phyloP scores from a whole-genome alignment of 2,329 filamentous ascomycete species.

The Anthostomella pinea region DNA sequence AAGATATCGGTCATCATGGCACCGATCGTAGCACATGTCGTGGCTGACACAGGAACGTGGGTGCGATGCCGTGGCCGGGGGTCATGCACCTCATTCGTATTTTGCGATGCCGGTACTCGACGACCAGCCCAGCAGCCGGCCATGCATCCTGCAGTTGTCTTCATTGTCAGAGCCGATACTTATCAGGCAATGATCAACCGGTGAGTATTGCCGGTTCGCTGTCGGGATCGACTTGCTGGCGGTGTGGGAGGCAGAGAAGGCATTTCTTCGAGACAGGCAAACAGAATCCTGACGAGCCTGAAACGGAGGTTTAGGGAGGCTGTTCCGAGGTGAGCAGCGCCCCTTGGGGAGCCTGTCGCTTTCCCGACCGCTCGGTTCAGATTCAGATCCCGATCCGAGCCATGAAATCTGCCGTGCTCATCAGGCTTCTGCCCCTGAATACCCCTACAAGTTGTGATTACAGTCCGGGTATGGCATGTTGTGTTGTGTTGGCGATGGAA shows the following conservation, averaged over 20 bases:
- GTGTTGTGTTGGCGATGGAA: too few species aligned
- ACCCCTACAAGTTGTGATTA: too few species aligned
- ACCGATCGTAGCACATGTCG: neutral
- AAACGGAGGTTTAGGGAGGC: too few species aligned
- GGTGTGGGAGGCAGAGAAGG: neutral
- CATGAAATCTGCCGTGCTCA: neutral
- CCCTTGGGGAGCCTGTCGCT: neutral
- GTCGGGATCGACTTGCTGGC: neutral
- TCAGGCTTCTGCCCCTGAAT: too few species aligned
- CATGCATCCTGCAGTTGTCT: too few species aligned
- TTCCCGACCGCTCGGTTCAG: constrained; percentile 8
- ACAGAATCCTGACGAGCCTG: constrained; percentile 1
- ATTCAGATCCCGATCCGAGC: constrained; percentile 3
- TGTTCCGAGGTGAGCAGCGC: neutral
- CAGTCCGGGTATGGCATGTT: too few species aligned
- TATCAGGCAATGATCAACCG: too few species aligned
- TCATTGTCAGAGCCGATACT: too few species aligned
- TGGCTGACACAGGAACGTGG: neutral
- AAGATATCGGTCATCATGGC: neutral
- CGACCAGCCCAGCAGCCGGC: too few species aligned
- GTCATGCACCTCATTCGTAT: neutral
- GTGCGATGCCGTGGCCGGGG: neutral
- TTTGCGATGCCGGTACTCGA: neutral
- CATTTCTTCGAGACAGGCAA: constrained; percentile 2
- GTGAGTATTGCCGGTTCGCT: too few species aligned